A percentile compares a stretch with the other conserved stretches of the same genome.
Evolutionary conservation across 345 rosid species (phyloP).

Genomic region (Hibiscus mutabilis): DNA sequence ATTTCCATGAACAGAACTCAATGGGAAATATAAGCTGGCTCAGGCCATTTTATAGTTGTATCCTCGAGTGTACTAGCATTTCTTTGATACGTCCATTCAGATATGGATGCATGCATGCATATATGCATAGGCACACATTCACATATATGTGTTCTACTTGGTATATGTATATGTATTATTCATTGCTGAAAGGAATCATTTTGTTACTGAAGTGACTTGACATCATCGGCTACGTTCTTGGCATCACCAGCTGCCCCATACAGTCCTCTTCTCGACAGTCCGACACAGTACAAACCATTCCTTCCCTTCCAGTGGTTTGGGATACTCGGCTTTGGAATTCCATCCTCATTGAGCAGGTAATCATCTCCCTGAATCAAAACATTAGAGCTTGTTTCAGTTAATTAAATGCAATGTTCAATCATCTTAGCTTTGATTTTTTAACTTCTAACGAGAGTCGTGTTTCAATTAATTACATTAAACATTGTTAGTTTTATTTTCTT

Average conservation of each 20-base stretch:
- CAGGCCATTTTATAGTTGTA: too few species aligned
- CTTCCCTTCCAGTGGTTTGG: conserved; percentile 53
- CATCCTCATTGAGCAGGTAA: conserved; percentile 37
- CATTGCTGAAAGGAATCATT: neutral
- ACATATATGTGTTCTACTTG: neutral
- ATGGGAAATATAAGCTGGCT: too few species aligned
- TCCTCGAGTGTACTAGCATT: neutral
- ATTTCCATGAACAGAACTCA: too few species aligned
- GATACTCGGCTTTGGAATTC: conserved; percentile 28
- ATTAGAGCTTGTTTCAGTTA: neutral
- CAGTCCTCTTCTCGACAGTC: conserved; percentile 40
- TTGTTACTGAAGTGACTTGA: conserved; percentile 20
- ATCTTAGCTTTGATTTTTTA: neutral
- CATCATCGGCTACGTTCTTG: conserved; percentile 29
- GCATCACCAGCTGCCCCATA: conserved; percentile 34
- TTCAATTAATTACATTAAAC: neutral
- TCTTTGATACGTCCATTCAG: neutral
- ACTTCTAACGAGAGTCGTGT: neutral
- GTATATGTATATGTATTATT: neutral
- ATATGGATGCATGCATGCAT: neutral
- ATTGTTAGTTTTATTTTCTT: neutral
- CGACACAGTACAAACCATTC: conserved; percentile 41
- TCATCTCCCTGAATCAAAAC: conserved; percentile 31
- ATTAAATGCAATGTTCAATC: neutral
- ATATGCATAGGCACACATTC: neutral